Evolutionary conservation across 1,139 yeast genomes (phyloP), one percentile per base, ranked within the genome.

Genomic region (Diutina rugosa): DNA sequence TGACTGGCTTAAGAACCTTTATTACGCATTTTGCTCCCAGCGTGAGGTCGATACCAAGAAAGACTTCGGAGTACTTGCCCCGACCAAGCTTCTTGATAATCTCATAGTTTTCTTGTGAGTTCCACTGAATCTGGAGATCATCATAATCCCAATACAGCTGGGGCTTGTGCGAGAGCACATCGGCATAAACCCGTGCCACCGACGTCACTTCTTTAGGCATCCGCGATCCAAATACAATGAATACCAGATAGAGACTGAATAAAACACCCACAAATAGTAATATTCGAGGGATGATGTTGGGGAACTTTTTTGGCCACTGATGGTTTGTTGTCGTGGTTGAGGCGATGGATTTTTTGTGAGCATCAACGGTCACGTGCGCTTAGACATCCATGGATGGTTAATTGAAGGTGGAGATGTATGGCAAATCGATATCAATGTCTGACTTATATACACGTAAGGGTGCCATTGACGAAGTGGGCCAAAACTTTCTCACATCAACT

Each of bases 11-110:
- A 60, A 56, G 62, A 55, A 60, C 62, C 56, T 65, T 61, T 55
- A 61, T 60, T 46, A 61, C 63, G 51, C 62, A 60, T 80, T 78
- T 55, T 74, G 74, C 28, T 21, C 55, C 61, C 60, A 76, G 77
- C 58, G 81, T 76, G 56, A 84, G 72, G 66, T 85, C 86, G 46
- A 85, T 73, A 44, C 95, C 95, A 47, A 74, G 64, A 56, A 76
- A 76, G 10, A 76, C 80, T 61, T 76, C 80, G 9, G 79, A 74
- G 62, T 77, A 77, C 61, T 75, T 77, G 6, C 81, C 81, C 59
- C 80, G 65, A 14, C 81, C 81, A 48, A 77, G 63, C 60, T 76
- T 76, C 63, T 72, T 72, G 59, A 74, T 68, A 35, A 77, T 71
- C 63, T 77, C 81, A 62, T 76, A 77, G 58, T 74, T 72, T 38